phyloP scores from a whole-genome alignment of 2,329 filamentous ascomycete species.

The Alternaria sp. region DNA sequence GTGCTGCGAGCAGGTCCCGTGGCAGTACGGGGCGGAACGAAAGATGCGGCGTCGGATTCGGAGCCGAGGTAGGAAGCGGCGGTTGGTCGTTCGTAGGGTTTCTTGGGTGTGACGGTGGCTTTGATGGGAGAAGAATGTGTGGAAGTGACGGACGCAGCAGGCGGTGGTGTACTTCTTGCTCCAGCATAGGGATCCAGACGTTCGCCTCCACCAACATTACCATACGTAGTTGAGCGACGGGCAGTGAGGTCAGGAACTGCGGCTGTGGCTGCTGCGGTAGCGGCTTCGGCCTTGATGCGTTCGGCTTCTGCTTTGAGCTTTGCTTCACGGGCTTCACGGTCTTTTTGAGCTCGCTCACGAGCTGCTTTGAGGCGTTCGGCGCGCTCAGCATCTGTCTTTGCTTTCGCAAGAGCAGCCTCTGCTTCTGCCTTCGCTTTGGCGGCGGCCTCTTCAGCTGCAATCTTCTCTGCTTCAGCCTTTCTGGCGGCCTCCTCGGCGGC shows the following conservation, averaged over 20 bases:
- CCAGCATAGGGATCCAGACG: slow-evolving; percentile 72
- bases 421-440: slow-evolving; percentile 42
- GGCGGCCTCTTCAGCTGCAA: slow-evolving; percentile 30
- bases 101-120: slow-evolving; percentile 48
- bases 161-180: slow-evolving; percentile 57
- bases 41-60: slow-evolving; percentile 47
- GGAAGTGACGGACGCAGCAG: slow-evolving; percentile 41
- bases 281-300: slow-evolving; percentile 29
- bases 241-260: slow-evolving; percentile 25
- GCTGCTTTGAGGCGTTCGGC: slow-evolving; percentile 43
- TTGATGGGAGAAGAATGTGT: slow-evolving; percentile 49
- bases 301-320: slow-evolving; percentile 46
- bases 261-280: slow-evolving; percentile 29
- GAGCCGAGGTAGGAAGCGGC: slow-evolving; percentile 65
- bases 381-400: slow-evolving; percentile 41
- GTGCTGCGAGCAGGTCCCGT: slow-evolving; percentile 42
- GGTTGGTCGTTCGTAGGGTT: slow-evolving; percentile 55
- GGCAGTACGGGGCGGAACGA: slow-evolving; percentile 37
- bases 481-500: slow-evolving; percentile 48
- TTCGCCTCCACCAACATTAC: slow-evolving; percentile 64
- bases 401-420: slow-evolving; percentile 41
- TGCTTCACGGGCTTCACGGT: slow-evolving; percentile 47
- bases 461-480: slow-evolving; percentile 47
- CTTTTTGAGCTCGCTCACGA: slow-evolving; percentile 47
- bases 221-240: slow-evolving; percentile 48